Conservation (phyloP, 768 basidiomycete genomes). For the Daedaleopsis sinensis region DNA sequence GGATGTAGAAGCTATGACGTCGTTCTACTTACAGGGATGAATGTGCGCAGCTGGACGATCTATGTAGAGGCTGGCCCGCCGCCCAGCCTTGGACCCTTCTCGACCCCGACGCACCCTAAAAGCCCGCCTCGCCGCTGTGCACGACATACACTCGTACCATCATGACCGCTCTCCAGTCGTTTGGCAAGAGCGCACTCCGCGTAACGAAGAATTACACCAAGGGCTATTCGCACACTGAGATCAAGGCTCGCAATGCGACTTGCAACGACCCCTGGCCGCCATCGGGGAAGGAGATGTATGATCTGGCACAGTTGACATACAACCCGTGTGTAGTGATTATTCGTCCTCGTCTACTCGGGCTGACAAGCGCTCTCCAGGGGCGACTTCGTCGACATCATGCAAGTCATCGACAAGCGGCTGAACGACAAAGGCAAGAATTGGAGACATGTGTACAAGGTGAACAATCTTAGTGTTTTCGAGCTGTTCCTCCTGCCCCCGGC, state of each 20-base stretch:
- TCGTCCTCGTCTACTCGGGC: not conserved
- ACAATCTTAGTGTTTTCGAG: constrained; percentile 15
- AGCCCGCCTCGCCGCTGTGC: too few species aligned
- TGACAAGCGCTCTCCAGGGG: constrained; percentile 48
- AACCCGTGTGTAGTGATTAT: constrained; percentile 66
- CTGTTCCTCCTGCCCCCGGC: not conserved
- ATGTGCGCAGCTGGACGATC: too few species aligned
- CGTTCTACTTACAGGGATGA: too few species aligned
- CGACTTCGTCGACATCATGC: constrained; percentile 98
- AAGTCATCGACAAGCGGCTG: constrained; percentile 95
- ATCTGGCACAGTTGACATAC: constrained; percentile 92
- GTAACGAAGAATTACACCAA: constrained; percentile 93
- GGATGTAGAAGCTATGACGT: too few species aligned
- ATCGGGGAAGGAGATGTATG: constrained; percentile 96
- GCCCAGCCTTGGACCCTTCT: too few species aligned
- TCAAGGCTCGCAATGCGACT: constrained; percentile 93
- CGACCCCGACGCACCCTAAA: too few species aligned
- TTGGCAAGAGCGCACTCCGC: constrained; percentile 67
- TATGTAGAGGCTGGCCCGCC: too few species aligned
- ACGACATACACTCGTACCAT: too few species aligned
- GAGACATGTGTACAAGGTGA: constrained; percentile 97
- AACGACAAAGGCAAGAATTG: constrained; percentile 99
- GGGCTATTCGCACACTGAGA: constrained; percentile 90
- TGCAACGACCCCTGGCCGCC: constrained; percentile 97
- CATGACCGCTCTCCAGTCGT: constrained; percentile 13